Evolutionary conservation across 805 yeast genomes (phyloP).

Genomic region (Suhomyces tanzawaensis): DNA sequence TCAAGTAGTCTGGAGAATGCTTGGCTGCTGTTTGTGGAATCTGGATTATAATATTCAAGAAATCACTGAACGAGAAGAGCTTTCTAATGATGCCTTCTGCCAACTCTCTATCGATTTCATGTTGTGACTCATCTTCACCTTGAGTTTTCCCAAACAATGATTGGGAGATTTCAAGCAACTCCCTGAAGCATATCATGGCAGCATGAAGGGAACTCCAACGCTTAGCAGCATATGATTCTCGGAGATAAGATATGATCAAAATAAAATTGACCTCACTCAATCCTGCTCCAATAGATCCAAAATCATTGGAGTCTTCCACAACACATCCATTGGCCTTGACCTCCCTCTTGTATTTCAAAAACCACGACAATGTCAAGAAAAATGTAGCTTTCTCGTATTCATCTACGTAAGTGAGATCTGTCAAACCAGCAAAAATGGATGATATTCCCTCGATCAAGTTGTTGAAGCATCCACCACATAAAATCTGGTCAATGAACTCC

Average conservation of each 20-base stretch:
- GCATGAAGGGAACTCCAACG: conserved; percentile 68
- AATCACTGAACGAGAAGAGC: conserved; percentile 65
- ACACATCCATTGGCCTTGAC: conserved; percentile 8
- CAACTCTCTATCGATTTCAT: conserved; percentile 35
- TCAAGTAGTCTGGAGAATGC: conserved; percentile 61
- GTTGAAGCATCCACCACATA: conserved; percentile 75
- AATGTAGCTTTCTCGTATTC: conserved; percentile 44
- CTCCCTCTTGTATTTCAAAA: conserved; percentile 60
- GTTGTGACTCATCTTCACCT: conserved; percentile 46
- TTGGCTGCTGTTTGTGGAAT: conserved; percentile 64
- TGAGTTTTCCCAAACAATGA: conserved; percentile 36
- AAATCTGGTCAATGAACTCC: conserved; percentile 51
- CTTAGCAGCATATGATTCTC: conserved; percentile 39
- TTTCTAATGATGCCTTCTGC: conserved; percentile 61
- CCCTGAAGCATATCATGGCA: conserved; percentile 62
- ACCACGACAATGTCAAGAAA: conserved; percentile 69
- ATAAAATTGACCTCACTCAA: conserved; percentile 61
- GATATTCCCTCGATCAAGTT: conserved; percentile 56
- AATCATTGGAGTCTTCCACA: conserved; percentile 30
- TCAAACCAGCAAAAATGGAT: conserved; percentile 35
- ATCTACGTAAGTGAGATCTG: conserved; percentile 31
- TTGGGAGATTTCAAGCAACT: conserved; percentile 51
- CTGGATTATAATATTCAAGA: conserved; percentile 52
- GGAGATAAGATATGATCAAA: conserved; percentile 46
- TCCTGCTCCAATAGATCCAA: conserved; percentile 51